Conservation (phyloP, 2,329 filamentous ascomycete species). For the Huntiella bhutanensis region DNA sequence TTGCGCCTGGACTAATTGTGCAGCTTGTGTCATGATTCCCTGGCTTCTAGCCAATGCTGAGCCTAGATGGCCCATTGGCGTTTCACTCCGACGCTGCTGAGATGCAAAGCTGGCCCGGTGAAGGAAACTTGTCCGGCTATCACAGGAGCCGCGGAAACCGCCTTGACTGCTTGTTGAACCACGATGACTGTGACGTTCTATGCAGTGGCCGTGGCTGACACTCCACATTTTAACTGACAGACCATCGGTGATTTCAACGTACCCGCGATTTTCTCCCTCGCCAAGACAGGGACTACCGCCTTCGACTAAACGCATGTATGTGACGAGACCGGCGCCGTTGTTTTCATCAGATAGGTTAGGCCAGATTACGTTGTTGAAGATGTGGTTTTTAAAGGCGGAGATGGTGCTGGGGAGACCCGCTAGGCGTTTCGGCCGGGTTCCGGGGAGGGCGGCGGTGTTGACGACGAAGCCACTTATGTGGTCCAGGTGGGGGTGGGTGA, state of each 20-base stretch:
- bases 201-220: conserved; percentile 80
- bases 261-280: conserved; percentile 61
- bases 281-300: conserved; percentile 74
- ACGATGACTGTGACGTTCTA: conserved; percentile 50
- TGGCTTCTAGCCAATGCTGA: conserved; percentile 5
- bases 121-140: conserved; percentile 19
- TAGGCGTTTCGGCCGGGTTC: conserved; percentile 64
- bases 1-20: conserved; percentile 11
- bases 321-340: conserved; percentile 79
- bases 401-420: conserved; percentile 81
- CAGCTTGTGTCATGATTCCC: conserved; percentile 10
- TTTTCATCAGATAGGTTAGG: conserved; percentile 94
- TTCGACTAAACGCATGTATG: conserved; percentile 73
- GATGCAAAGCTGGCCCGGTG: conserved; percentile 11
- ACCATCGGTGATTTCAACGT: conserved; percentile 73
- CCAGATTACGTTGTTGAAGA: conserved; percentile 98
- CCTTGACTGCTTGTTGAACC: conserved; percentile 32
- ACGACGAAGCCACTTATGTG: conserved; percentile 83
- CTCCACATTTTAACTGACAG: conserved; percentile 75
- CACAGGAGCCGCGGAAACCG: conserved; percentile 30
- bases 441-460: conserved; percentile 75
- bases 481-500: conserved; percentile 94
- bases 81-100: conserved; percentile 6
- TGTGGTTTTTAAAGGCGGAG: conserved; percentile 74
- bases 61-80: conserved; percentile 7